Evolutionary conservation across 2,329 filamentous ascomycete genomes (phyloP).

Genomic region (Fusarium compactum): DNA sequence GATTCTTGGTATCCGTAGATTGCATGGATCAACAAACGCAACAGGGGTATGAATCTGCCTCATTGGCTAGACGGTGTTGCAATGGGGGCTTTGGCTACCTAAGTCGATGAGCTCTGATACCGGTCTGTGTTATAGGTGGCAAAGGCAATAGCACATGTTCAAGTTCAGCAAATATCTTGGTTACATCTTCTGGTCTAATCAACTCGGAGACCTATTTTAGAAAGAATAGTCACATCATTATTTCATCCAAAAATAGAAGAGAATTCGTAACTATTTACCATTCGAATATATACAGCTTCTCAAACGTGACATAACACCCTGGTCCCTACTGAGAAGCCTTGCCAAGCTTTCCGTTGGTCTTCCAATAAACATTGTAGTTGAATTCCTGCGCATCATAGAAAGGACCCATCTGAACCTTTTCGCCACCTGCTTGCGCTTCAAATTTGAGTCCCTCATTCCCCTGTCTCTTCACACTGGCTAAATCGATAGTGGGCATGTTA

Average conservation of each 20-base stretch:
- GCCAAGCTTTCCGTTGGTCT: slow-evolving; percentile 20
- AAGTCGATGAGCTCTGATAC: not conserved
- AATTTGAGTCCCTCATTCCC: slow-evolving; percentile 48
- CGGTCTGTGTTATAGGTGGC: not conserved
- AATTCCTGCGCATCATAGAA: slow-evolving; percentile 58
- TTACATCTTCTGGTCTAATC: too few relatives aligned
- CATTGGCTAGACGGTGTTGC: not conserved
- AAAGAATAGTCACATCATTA: too few relatives aligned
- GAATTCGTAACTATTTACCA: not conserved
- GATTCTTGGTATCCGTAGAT: not conserved
- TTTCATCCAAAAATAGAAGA: not conserved
- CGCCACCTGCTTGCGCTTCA: slow-evolving; percentile 48
- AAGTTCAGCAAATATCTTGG: not conserved
- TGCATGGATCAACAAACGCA: not conserved
- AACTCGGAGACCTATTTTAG: too few relatives aligned
- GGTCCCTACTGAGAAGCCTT: not conserved
- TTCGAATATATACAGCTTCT: not conserved
- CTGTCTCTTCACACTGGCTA: slow-evolving; percentile 47
- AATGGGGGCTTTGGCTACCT: not conserved
- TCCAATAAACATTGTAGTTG: slow-evolving; percentile 60
- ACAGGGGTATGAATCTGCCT: not conserved
- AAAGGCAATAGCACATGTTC: not conserved
- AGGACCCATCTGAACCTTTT: slow-evolving; percentile 51
- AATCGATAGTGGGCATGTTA: slow-evolving; percentile 48
- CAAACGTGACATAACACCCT: not conserved